Evolutionary conservation across 495 filamentous ascomycete species (phyloP).

Genomic region (Cryomyces minteri): DNA sequence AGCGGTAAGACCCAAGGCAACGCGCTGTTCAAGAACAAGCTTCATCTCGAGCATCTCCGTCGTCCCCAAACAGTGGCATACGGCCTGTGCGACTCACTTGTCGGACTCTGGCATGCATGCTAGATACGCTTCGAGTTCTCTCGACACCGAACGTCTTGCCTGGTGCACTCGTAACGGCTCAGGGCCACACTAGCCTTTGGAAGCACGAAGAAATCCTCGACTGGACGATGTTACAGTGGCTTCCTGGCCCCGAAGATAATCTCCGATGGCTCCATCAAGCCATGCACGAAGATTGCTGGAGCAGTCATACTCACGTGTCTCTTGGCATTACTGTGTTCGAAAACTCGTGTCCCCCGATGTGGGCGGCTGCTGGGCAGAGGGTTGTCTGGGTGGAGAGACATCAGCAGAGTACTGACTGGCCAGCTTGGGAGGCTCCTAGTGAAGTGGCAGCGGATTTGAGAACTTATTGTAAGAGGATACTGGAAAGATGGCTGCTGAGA

Average conservation of each 20-base stretch:
- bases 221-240: conserved; percentile 25
- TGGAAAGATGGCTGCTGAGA: no score
- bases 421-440: conserved; percentile 19
- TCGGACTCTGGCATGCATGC: conserved; percentile 17
- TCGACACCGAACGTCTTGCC: neutral
- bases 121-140: conserved; percentile 13
- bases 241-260: conserved; percentile 19
- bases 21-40: no score
- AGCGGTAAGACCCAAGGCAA: no score
- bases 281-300: conserved; percentile 4
- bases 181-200: conserved; percentile 10
- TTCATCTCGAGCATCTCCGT: neutral
- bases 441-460: conserved; percentile 7
- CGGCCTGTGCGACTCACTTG: conserved; percentile 20
- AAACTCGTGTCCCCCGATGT: conserved; percentile 9
- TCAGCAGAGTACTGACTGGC: conserved; percentile 11
- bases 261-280: conserved; percentile 17
- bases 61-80: conserved; percentile 19
- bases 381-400: conserved; percentile 17
- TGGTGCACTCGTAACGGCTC: no score
- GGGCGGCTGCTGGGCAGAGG: conserved; percentile 11
- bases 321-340: conserved; percentile 18
- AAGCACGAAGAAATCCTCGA: conserved; percentile 17
- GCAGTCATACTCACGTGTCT: conserved; percentile 11
- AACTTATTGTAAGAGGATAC: no score